phyloP scores from a whole-genome alignment of 768 basidiomycete genomes.

The Asterophora lycoperdoides region DNA sequence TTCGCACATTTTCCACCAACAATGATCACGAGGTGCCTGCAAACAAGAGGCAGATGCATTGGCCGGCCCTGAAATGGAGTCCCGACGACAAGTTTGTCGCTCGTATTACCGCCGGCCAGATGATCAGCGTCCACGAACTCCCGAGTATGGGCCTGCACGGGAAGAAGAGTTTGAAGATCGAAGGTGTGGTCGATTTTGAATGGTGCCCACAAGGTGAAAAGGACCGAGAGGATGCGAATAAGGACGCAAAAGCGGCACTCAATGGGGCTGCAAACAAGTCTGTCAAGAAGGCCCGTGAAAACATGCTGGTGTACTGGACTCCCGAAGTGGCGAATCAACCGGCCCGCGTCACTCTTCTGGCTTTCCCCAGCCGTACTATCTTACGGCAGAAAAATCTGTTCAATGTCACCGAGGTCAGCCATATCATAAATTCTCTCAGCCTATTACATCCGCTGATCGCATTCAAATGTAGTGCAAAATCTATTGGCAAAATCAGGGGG shows the following conservation, averaged over 20 bases:
- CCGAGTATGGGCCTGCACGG: slow-evolving; percentile 92
- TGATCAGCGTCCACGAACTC: slow-evolving; percentile 95
- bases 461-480: slow-evolving; percentile 75
- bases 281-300: slow-evolving; percentile 71
- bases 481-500: slow-evolving; percentile 97
- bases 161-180: slow-evolving; percentile 96
- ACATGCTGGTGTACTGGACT: slow-evolving; percentile 96
- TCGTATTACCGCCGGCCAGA: slow-evolving; percentile 81
- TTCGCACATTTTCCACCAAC: slow-evolving; percentile 82
- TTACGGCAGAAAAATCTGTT: slow-evolving; percentile 95
- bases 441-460: slow-evolving; percentile 2
- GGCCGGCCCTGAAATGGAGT: slow-evolving; percentile 97
- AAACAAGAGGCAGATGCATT: slow-evolving; percentile 79
- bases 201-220: slow-evolving; percentile 95
- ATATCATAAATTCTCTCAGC: not conserved
- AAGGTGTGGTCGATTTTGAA: slow-evolving; percentile 96
- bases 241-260: slow-evolving; percentile 35
- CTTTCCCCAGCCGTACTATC: slow-evolving; percentile 79
- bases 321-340: slow-evolving; percentile 97
- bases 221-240: slow-evolving; percentile 72
- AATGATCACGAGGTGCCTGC: slow-evolving; percentile 54
- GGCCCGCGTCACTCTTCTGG: slow-evolving; percentile 90
- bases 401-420: slow-evolving; percentile 89
- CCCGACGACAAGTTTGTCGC: slow-evolving; percentile 94
- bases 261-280: slow-evolving; percentile 34